phyloP scores from a whole-genome alignment of 2,329 filamentous ascomycete species.

The Botryosphaeria dothidea region DNA sequence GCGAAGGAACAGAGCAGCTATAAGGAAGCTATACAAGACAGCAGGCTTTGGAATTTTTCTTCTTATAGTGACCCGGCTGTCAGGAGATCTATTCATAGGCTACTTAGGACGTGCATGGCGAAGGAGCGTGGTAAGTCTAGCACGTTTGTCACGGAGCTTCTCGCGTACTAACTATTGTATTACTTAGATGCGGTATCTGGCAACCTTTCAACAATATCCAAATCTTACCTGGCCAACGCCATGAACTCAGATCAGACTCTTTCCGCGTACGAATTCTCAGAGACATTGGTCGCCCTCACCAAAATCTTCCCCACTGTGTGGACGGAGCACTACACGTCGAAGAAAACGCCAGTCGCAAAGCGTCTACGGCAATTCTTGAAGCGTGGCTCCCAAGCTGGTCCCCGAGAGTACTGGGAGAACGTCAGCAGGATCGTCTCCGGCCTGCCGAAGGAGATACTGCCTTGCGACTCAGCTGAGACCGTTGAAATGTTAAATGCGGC shows the following conservation, averaged over 20 bases:
- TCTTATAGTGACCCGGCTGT: slow-evolving; percentile 59
- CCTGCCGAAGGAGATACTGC: slow-evolving; percentile 61
- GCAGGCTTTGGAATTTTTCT: slow-evolving; percentile 61
- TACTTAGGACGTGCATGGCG: slow-evolving; percentile 54
- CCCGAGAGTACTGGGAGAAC: slow-evolving; percentile 70
- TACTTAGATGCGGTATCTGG: slow-evolving; percentile 31
- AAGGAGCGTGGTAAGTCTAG: slow-evolving; percentile 44
- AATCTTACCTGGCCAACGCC: slow-evolving; percentile 72
- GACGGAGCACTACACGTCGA: slow-evolving; percentile 64
- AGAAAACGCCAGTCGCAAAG: slow-evolving; percentile 56
- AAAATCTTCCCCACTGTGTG: slow-evolving; percentile 68
- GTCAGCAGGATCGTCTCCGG: slow-evolving; percentile 62
- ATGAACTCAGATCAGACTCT: slow-evolving; percentile 71
- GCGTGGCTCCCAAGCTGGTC: slow-evolving; percentile 80
- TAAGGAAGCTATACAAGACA: slow-evolving; percentile 65
- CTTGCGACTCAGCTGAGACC: slow-evolving; percentile 52
- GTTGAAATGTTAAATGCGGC: slow-evolving; percentile 66
- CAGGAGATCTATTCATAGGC: slow-evolving; percentile 57
- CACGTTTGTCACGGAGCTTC: not conserved
- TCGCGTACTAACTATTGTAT: not conserved
- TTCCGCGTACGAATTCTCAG: slow-evolving; percentile 71
- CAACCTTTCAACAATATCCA: slow-evolving; percentile 59
- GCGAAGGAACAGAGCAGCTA: slow-evolving; percentile 64
- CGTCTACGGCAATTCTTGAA: slow-evolving; percentile 73
- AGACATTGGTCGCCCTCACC: slow-evolving; percentile 68